Evolutionary conservation across 768 basidiomycete genomes (phyloP).

Genomic region (Boletus pseudopeckii): DNA sequence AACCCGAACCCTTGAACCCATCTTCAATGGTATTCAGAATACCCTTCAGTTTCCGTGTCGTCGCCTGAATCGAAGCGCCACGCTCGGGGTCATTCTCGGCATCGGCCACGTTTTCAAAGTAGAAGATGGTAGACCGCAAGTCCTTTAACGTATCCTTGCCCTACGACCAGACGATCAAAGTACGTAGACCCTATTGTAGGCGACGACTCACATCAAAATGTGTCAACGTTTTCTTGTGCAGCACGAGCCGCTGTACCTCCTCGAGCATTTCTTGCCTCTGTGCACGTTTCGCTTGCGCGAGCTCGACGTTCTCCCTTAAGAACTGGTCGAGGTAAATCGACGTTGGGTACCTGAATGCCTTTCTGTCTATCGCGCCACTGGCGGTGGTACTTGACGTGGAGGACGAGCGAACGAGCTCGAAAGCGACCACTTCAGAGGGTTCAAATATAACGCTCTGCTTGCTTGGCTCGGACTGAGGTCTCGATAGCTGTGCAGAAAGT

Average conservation of each 20-base stretch:
- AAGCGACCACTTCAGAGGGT: slow-evolving; percentile 62
- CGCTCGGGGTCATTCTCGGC: slow-evolving; percentile 47
- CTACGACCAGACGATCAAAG: slow-evolving; percentile 33
- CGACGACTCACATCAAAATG: slow-evolving; percentile 50
- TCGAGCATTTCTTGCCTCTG: slow-evolving; percentile 39
- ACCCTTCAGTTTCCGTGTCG: slow-evolving; percentile 49
- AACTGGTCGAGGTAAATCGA: slow-evolving; percentile 73
- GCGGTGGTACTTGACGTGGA: slow-evolving; percentile 13
- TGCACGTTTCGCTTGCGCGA: slow-evolving; percentile 36
- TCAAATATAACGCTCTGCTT: slow-evolving; percentile 59
- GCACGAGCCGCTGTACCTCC: slow-evolving; percentile 46
- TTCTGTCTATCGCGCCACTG: slow-evolving; percentile 23
- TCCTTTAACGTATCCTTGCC: slow-evolving; percentile 60
- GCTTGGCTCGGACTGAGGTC: slow-evolving; percentile 20
- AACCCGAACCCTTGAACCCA: slow-evolving; percentile 47
- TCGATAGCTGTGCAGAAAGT: slow-evolving; percentile 35
- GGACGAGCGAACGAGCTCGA: slow-evolving; percentile 41
- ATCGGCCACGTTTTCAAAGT: slow-evolving; percentile 66
- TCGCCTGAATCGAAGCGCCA: slow-evolving; percentile 38
- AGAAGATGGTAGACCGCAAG: slow-evolving; percentile 59
- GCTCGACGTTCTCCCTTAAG: slow-evolving; percentile 51
- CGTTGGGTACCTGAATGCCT: slow-evolving; percentile 57
- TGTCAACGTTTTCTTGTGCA: slow-evolving; percentile 46
- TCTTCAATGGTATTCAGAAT: slow-evolving; percentile 51
- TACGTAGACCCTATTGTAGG: neutral